Base-by-base conservation (phyloP, 192 early-diverging fungal genomes). In the Lobosporangium transversale region DNA sequence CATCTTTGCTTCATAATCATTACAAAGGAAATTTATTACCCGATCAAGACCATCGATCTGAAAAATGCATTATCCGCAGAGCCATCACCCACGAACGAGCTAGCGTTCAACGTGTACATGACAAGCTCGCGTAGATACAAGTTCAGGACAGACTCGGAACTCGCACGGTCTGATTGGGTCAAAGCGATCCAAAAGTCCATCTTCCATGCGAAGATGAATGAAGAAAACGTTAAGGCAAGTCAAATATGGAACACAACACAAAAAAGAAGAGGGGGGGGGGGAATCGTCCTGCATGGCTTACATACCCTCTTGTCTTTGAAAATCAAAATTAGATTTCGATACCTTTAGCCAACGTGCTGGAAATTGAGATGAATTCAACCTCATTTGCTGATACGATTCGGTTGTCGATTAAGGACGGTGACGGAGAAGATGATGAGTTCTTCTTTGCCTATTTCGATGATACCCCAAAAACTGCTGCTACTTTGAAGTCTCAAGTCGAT, bases 401-500 rank as follows among this genome's bases (percentile, higher is more conserved):
- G 35, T 58, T 91, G 17, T 48, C 66, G 48, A 81, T 86, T 29
- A 79, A 80, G n/a, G 87, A 79, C 24, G 62, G 58, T 43, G 86
- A 85, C 23, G 86, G 85, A 54, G 60, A 79, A n/a, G 75, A 81
- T 42, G 86, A 88, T 44, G 87, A 91, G 87, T 89, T 86, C 48
- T 87, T 81, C 31, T 91, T 91, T 64, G 83, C 89, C 2, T 88
- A 88, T 71, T 89, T 91, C 45, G 60, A 79, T 20, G 82, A 91
- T 70, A 85, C 78, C n/a, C 57, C 79, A 7, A 35, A 48, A 18
- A 70, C 82, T 4, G 55, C 60, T 51, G 37, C 78, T 24, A 23
- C 51, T 17, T 37, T 88, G 3, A 40, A 62, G 24, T 20, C 17
- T 4, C 57, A 62, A 42, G 73, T 81, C 70, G 47, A 76, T 27